Percentiles rank a stretch among this genome's conserved stretches.
phyloP scores from a whole-genome alignment of 176 grass and related monocot genomes.

The Neostapfia colusana region DNA sequence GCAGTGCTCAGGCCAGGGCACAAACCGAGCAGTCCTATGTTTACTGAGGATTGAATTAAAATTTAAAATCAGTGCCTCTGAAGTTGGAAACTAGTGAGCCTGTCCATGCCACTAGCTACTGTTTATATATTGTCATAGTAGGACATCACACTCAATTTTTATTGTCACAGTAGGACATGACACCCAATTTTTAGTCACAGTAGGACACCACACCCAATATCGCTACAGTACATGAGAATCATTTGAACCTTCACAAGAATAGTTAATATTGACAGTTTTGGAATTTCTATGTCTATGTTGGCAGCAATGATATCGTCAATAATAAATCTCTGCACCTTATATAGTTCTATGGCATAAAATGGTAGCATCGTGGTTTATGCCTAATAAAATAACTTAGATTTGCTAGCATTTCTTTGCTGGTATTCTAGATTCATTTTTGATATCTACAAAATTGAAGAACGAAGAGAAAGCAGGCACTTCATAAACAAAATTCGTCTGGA shows the following conservation, averaged over 20 bases:
- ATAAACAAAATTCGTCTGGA: constrained; percentile 69
- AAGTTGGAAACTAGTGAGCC: constrained; percentile 1
- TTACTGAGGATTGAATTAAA: background rate
- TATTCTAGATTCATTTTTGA: constrained; percentile 67
- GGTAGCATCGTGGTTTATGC: background rate
- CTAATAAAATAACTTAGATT: background rate
- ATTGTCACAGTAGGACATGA: background rate
- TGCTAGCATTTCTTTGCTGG: constrained; percentile 15
- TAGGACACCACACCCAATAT: constrained; percentile 1
- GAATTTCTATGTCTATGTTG: constrained; percentile 13
- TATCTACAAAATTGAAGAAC: constrained; percentile 72
- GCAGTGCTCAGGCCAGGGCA: too few relatives aligned
- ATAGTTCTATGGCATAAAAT: background rate
- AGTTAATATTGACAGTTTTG: background rate
- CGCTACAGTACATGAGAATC: constrained; percentile 1
- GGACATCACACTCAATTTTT: background rate
- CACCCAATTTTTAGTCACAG: background rate
- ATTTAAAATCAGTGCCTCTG: background rate
- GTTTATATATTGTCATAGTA: background rate
- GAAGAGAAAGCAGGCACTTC: constrained; percentile 56
- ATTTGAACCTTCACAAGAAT: background rate
- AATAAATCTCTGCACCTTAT: background rate
- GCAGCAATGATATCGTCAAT: background rate
- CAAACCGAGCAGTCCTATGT: too few relatives aligned
- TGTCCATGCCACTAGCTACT: background rate